phyloP scores from a whole-genome alignment of 2,329 filamentous ascomycete genomes.

The Aspergillus costaricaensis region DNA sequence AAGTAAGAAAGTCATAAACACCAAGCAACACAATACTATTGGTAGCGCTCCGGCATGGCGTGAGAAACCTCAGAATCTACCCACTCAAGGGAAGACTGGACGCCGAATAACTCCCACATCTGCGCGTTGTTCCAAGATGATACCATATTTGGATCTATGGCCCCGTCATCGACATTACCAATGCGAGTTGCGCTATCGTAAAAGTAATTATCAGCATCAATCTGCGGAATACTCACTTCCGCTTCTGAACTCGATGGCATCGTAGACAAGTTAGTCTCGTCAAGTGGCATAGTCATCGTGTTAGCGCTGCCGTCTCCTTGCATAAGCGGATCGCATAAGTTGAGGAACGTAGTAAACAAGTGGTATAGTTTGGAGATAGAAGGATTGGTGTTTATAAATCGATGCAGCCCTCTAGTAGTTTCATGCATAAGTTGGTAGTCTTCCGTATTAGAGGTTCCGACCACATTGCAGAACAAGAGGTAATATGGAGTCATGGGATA shows the following conservation, averaged over 20 bases:
- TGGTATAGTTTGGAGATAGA: not conserved
- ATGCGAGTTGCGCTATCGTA: not conserved
- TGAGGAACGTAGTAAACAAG: not conserved
- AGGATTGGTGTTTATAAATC: not conserved
- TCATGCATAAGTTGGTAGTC: not conserved
- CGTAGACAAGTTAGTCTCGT: not conserved
- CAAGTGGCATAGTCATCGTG: not conserved
- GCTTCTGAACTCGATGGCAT: not conserved
- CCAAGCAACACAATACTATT: too few species aligned
- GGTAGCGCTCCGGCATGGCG: too few species aligned
- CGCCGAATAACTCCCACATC: not conserved
- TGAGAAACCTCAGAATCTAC: not conserved
- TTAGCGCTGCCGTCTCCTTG: not conserved
- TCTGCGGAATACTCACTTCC: not conserved
- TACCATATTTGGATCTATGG: not conserved
- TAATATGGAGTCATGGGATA: not conserved
- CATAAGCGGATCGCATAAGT: not conserved
- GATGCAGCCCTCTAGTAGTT: not conserved
- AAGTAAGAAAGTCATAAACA: too few species aligned
- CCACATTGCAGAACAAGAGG: not conserved
- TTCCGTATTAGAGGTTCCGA: not conserved
- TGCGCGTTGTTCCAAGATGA: not conserved
- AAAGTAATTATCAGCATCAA: not conserved
- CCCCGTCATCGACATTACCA: not conserved
- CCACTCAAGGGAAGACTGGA: constrained; percentile 1